A percentile compares a stretch with the other conserved stretches of the same genome.
These are phyloP conservation scores for Venturia pyrina DNA, from an alignment of 2,329 filamentous ascomycete species.

Conservation along the genomic window DNA sequence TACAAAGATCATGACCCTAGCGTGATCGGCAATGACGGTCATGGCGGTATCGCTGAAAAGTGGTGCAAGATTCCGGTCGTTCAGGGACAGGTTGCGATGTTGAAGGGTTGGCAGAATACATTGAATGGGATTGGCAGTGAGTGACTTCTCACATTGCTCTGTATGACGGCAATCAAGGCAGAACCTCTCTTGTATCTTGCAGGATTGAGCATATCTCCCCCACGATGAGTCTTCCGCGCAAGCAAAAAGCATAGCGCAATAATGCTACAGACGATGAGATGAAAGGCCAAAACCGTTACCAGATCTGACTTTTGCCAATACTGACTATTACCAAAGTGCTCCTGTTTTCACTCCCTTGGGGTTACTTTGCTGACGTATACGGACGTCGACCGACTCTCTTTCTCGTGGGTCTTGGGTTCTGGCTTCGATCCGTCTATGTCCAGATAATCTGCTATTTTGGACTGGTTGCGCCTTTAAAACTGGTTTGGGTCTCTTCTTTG, in stretches of 20 bases:
- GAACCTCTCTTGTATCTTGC: too few relatives aligned
- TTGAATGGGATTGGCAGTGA: slow-evolving; percentile 39
- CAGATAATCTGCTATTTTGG: slow-evolving; percentile 26
- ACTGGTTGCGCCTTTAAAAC: slow-evolving; percentile 23
- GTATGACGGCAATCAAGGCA: neutral
- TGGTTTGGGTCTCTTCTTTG: slow-evolving; percentile 22
- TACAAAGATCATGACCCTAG: slow-evolving; percentile 32
- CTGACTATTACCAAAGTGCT: slow-evolving; percentile 14
- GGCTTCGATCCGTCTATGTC: slow-evolving; percentile 19
- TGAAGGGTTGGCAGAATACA: slow-evolving; percentile 38
- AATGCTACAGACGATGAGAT: neutral
- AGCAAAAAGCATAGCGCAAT: neutral
- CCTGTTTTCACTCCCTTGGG: slow-evolving; percentile 24
- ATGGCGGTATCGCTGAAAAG: slow-evolving; percentile 28
- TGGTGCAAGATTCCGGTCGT: slow-evolving; percentile 41
- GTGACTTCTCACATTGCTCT: slow-evolving; percentile 7
- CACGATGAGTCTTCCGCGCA: too few relatives aligned
- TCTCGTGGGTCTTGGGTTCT: slow-evolving; percentile 19
- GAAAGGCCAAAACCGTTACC: neutral
- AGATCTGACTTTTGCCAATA: neutral
- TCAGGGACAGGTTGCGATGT: slow-evolving; percentile 42
- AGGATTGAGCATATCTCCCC: too few relatives aligned
- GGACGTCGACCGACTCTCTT: slow-evolving; percentile 25
- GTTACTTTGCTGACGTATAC: slow-evolving; percentile 25
- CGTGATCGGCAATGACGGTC: slow-evolving; percentile 17